Conservation (phyloP, 192 early-diverging fungal genomes). For the Mycoemilia scoparia region DNA sequence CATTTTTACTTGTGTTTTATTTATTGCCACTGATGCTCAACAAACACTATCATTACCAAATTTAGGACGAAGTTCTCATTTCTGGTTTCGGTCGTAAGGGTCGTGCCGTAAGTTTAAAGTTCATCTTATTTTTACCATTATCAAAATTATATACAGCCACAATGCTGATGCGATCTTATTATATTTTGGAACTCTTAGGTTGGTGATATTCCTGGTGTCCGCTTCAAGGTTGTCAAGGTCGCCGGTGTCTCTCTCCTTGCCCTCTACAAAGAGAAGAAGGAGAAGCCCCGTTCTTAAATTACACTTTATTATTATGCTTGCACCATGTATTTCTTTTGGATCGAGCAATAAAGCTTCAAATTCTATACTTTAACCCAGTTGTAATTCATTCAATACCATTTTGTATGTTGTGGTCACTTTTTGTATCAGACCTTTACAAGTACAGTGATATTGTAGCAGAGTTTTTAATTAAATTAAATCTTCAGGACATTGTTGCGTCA, state of each 20-base stretch:
- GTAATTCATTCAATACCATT: too few relatives aligned
- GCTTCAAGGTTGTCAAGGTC: constrained; percentile 99
- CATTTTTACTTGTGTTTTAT: constrained; percentile 13
- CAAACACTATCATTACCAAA: constrained; percentile 1
- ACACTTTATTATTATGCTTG: not conserved
- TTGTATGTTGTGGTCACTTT: too few relatives aligned
- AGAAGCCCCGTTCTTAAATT: constrained; percentile 91
- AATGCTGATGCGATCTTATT: too few relatives aligned
- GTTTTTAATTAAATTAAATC: too few relatives aligned
- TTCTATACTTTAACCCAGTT: too few relatives aligned
- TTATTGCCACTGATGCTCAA: not conserved
- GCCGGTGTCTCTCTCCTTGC: constrained; percentile 97
- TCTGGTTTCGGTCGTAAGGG: constrained; percentile 99
- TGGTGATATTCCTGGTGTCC: constrained; percentile 99
- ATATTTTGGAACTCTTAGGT: too few relatives aligned
- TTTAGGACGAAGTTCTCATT: constrained; percentile 99
- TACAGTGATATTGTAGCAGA: too few relatives aligned
- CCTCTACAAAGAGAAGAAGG: constrained; percentile 99
- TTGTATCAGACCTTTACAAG: too few relatives aligned
- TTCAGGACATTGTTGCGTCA: too few relatives aligned
- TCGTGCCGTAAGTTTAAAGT: too few relatives aligned
- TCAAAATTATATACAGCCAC: too few relatives aligned
- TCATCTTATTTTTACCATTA: constrained; percentile 6
- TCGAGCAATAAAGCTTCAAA: too few relatives aligned
- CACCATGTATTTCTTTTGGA: constrained; percentile 1